A percentile compares a stretch with the other conserved stretches of the same genome.
phyloP scores from a whole-genome alignment of 768 basidiomycete genomes.

The Russula abietina region DNA sequence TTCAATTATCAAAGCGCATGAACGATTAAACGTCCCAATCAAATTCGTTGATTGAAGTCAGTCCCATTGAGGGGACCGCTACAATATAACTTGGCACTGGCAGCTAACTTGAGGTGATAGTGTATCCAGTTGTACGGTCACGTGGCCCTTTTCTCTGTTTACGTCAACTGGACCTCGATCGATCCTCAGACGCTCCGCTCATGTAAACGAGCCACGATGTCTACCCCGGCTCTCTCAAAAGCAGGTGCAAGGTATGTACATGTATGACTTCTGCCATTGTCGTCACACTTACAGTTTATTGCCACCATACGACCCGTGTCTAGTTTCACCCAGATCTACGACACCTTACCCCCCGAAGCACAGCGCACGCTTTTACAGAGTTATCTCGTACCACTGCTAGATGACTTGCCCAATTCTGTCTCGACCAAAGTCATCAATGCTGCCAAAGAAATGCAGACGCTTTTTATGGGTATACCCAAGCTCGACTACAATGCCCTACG shows the following conservation, averaged over 20 bases:
- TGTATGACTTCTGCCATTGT: not conserved
- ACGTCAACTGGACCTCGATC: not conserved
- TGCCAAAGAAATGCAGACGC: slow-evolving; percentile 37
- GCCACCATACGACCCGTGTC: not conserved
- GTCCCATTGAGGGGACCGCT: not conserved
- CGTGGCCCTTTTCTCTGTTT: not conserved
- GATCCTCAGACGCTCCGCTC: no score
- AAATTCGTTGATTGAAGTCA: not conserved
- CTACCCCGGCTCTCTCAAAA: not conserved
- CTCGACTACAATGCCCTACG: slow-evolving; percentile 51
- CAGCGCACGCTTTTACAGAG: slow-evolving; percentile 45
- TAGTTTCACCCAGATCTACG: slow-evolving; percentile 34
- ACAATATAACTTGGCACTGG: not conserved
- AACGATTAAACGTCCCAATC: not conserved
- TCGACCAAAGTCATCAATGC: slow-evolving; percentile 37
- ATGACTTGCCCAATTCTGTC: slow-evolving; percentile 36
- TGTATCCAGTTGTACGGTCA: not conserved
- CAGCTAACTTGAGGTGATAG: not conserved
- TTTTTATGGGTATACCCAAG: slow-evolving; percentile 39
- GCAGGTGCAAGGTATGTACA: not conserved
- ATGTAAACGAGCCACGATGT: not conserved
- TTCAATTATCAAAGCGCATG: not conserved
- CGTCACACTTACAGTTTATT: no score
- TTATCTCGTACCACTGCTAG: slow-evolving; percentile 45
- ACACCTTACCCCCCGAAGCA: slow-evolving; percentile 48